phyloP scores from a whole-genome alignment of 345 rosid genomes.

The Euphorbia lathyris region DNA sequence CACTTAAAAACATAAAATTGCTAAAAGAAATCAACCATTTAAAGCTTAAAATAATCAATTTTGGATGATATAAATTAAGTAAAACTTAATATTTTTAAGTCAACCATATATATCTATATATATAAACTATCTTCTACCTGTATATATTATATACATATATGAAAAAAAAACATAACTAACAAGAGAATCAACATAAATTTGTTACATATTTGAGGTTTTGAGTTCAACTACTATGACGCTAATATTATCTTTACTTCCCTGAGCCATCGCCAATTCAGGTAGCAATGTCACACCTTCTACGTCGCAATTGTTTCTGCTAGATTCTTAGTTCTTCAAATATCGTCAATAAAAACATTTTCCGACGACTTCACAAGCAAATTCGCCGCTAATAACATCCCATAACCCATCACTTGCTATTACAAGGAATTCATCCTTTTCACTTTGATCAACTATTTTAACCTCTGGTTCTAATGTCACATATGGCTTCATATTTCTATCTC shows the following conservation, averaged over 20 bases:
- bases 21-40: background rate
- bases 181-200: background rate
- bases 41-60: too few relatives aligned
- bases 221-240: slow-evolving; percentile 39
- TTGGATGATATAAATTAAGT: too few relatives aligned
- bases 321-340: slow-evolving; percentile 5
- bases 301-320: background rate
- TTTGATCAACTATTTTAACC: slow-evolving; percentile 25
- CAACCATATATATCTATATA: background rate
- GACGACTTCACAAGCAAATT: slow-evolving; percentile 34
- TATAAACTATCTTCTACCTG: too few relatives aligned
- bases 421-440: slow-evolving; percentile 27
- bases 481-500: slow-evolving; percentile 35
- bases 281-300: slow-evolving; percentile 28
- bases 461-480: slow-evolving; percentile 30
- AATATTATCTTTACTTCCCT: slow-evolving; percentile 40
- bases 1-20: too few relatives aligned
- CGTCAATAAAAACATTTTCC: slow-evolving; percentile 17
- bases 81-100: too few relatives aligned
- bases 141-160: background rate
- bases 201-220: background rate
- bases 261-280: slow-evolving; percentile 35
- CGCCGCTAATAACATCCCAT: slow-evolving; percentile 43
- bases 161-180: background rate
- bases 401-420: slow-evolving; percentile 36